Evolutionary conservation across 805 yeast species (phyloP).

Genomic region (Jamesozyma piceae): DNA sequence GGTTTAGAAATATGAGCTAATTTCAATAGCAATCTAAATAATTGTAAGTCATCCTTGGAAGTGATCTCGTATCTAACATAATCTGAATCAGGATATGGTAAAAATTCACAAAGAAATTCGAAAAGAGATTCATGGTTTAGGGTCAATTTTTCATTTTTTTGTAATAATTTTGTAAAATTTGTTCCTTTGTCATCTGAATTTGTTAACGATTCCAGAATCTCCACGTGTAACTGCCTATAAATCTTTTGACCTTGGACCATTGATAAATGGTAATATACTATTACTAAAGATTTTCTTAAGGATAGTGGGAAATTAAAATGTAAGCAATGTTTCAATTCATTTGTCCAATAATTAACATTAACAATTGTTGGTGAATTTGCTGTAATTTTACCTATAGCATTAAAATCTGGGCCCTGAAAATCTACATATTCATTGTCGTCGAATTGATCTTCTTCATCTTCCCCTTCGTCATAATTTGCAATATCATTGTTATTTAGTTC

Average conservation of each 20-base stretch:
- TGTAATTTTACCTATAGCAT: slow-evolving; percentile 47
- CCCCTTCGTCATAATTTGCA: slow-evolving; percentile 29
- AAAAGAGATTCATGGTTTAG: slow-evolving; percentile 32
- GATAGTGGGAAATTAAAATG: slow-evolving; percentile 66
- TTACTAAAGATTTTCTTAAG: slow-evolving; percentile 50
- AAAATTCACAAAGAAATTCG: slow-evolving; percentile 28
- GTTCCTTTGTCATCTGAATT: slow-evolving; percentile 27
- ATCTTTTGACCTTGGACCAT: slow-evolving; percentile 64
- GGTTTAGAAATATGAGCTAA: slow-evolving; percentile 46
- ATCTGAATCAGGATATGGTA: slow-evolving; percentile 41
- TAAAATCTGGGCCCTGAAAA: slow-evolving; percentile 31
- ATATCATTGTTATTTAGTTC: slow-evolving; percentile 37
- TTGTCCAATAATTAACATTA: slow-evolving; percentile 75
- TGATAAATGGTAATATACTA: slow-evolving; percentile 62
- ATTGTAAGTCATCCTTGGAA: slow-evolving; percentile 36
- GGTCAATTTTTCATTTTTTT: slow-evolving; percentile 18
- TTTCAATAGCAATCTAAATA: slow-evolving; percentile 40
- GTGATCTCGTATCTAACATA: slow-evolving; percentile 33
- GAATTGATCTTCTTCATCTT: slow-evolving; percentile 19
- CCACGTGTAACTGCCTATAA: slow-evolving; percentile 50
- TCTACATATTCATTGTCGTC: slow-evolving; percentile 23
- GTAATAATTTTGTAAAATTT: slow-evolving; percentile 26
- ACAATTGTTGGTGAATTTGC: slow-evolving; percentile 63
- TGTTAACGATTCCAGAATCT: slow-evolving; percentile 50
- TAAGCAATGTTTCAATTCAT: slow-evolving; percentile 70